A percentile compares a stretch with the other conserved stretches of the same genome.
Evolutionary conservation across 164 flowering plant species (phyloP).

Genomic region (Vitis rupestris): DNA sequence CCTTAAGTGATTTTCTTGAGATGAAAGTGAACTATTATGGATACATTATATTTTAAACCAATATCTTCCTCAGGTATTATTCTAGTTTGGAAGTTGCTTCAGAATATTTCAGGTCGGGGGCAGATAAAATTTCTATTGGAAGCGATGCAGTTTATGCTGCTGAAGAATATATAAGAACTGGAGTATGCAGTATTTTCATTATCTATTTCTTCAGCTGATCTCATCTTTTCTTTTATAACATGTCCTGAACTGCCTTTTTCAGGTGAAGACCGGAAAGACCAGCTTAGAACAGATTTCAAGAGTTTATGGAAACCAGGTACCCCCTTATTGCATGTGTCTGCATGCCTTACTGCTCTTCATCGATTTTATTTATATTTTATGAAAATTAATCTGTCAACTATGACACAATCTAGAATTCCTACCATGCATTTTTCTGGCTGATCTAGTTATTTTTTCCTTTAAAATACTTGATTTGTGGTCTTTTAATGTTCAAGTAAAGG

Average conservation of each 20-base stretch:
- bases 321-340: background rate
- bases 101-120: constrained; percentile 98
- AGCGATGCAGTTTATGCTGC: constrained; percentile 98
- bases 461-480: too few relatives aligned
- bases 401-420: too few relatives aligned
- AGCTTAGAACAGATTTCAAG: constrained; percentile 93
- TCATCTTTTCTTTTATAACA: constrained; percentile 13
- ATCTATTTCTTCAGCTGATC: background rate
- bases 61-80: constrained; percentile 54
- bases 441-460: too few relatives aligned
- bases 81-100: constrained; percentile 96
- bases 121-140: constrained; percentile 96
- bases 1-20: background rate
- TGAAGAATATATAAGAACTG: constrained; percentile 75
- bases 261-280: constrained; percentile 90
- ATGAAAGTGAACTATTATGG: background rate
- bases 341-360: background rate
- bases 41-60: background rate
- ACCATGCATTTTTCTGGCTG: too few relatives aligned
- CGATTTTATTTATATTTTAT: too few relatives aligned
- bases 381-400: too few relatives aligned
- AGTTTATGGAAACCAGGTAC: constrained; percentile 96
- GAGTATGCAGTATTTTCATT: constrained; percentile 45
- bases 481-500: too few relatives aligned
- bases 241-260: constrained; percentile 7